Conservation (phyloP, 441 rosid species). For the Pelargonium exstipulatum region DNA sequence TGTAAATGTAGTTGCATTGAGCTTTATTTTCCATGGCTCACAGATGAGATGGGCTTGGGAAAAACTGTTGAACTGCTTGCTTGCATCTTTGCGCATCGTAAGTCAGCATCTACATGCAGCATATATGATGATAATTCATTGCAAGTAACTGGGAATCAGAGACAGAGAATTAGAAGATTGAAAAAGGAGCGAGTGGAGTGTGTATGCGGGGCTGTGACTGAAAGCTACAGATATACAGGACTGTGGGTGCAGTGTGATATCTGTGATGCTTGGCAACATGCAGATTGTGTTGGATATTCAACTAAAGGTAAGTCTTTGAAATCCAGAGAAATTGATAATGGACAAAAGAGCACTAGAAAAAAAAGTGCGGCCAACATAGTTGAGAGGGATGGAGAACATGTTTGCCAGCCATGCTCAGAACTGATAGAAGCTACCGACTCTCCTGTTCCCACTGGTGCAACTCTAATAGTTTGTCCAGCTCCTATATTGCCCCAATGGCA, state of each 20-base stretch:
- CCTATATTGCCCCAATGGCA: conserved; percentile 95
- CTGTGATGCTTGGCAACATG: conserved; percentile 99
- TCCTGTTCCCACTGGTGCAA: conserved; percentile 81
- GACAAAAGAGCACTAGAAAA: conserved; percentile 38
- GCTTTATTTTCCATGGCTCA: conserved; percentile 26
- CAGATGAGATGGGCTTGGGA: conserved; percentile 99
- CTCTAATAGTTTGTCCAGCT: conserved; percentile 92
- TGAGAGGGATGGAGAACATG: conserved; percentile 67
- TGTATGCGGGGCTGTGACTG: conserved; percentile 92
- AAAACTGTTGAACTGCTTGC: conserved; percentile 97
- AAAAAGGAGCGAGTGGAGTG: conserved; percentile 94
- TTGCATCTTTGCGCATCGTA: conserved; percentile 69
- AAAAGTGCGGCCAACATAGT: conserved; percentile 41
- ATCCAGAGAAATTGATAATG: conserved; percentile 22
- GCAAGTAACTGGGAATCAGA: conserved; percentile 33
- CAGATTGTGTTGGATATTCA: conserved; percentile 92
- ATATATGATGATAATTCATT: conserved; percentile 22
- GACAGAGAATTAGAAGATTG: conserved; percentile 48
- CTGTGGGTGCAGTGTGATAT: conserved; percentile 94
- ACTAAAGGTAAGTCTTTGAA: conserved; percentile 54
- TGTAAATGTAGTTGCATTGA: conserved; percentile 18
- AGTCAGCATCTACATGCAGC: conserved; percentile 43
- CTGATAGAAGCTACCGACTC: conserved; percentile 63
- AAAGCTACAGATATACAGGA: conserved; percentile 68
- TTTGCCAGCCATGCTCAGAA: conserved; percentile 77